These are phyloP conservation scores for Tulasnella sp. DNA, from an alignment of 768 basidiomycete genomes.

Conservation along the genomic window DNA sequence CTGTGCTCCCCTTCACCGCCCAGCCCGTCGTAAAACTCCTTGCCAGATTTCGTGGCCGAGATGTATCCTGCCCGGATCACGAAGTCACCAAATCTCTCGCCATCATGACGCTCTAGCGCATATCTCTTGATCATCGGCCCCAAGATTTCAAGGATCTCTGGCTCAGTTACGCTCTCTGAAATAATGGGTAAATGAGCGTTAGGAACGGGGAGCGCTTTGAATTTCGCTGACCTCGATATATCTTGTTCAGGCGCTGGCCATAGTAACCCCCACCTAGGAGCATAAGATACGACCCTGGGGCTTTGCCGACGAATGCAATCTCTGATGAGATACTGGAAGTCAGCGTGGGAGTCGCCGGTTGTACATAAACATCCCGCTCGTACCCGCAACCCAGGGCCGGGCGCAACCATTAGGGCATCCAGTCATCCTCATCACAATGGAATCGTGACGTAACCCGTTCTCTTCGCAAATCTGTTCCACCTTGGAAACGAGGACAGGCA, in stretches of 20 bases:
- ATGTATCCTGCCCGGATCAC: constrained; percentile 89
- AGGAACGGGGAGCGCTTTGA: not conserved
- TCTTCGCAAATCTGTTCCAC: constrained; percentile 93
- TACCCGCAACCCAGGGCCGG: constrained; percentile 82
- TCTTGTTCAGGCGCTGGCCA: constrained; percentile 92
- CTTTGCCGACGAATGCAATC: constrained; percentile 94
- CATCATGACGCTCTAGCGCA: constrained; percentile 73
- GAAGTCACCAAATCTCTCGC: constrained; percentile 93
- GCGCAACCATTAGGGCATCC: constrained; percentile 94
- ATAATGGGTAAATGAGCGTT: not conserved
- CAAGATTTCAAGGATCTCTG: constrained; percentile 83
- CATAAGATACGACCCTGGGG: constrained; percentile 86
- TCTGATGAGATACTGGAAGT: constrained; percentile 36
- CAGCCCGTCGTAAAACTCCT: constrained; percentile 74
- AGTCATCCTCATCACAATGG: constrained; percentile 98
- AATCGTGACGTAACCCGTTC: constrained; percentile 84
- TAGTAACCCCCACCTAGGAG: constrained; percentile 92
- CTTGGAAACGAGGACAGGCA: constrained; percentile 87
- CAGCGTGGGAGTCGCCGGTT: not conserved
- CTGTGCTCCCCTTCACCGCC: constrained; percentile 62
- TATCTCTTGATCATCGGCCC: constrained; percentile 90
- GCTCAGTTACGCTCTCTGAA: constrained; percentile 76
- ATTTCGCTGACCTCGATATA: constrained; percentile 57
- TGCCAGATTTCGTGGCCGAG: constrained; percentile 71
- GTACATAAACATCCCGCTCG: constrained; percentile 19